phyloP scores from a whole-genome alignment of 345 rosid genomes.

The Populus euphratica region DNA sequence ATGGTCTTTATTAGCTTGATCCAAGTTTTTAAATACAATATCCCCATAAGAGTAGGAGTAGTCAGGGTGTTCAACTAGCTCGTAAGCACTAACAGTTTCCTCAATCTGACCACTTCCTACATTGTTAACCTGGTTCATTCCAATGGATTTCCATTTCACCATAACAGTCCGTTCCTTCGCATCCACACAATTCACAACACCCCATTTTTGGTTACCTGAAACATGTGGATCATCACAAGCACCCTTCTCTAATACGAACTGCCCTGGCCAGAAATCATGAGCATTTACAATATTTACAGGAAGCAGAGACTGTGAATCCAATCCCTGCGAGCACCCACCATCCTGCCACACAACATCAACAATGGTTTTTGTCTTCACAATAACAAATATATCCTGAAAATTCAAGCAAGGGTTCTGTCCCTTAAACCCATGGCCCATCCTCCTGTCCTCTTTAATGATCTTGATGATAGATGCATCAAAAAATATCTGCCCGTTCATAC shows the following conservation, averaged over 20 bases:
- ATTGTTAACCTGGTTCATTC: slow-evolving; percentile 28
- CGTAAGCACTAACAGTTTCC: slow-evolving; percentile 81
- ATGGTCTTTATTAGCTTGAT: slow-evolving; percentile 19
- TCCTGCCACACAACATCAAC: slow-evolving; percentile 93
- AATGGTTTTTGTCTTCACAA: slow-evolving; percentile 56
- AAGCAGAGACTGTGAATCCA: slow-evolving; percentile 57
- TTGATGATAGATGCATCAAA: slow-evolving; percentile 22
- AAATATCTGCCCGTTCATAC: slow-evolving; percentile 20
- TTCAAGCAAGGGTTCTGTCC: slow-evolving; percentile 28
- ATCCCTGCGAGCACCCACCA: slow-evolving; percentile 46
- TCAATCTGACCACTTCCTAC: slow-evolving; percentile 33
- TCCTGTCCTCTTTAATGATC: slow-evolving; percentile 15
- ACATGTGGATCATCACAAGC: slow-evolving; percentile 37
- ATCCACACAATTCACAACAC: slow-evolving; percentile 58
- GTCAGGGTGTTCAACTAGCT: slow-evolving; percentile 82
- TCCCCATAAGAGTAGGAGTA: slow-evolving; percentile 65
- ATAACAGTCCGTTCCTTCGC: slow-evolving; percentile 72
- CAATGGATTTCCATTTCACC: slow-evolving; percentile 58
- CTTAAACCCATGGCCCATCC: slow-evolving; percentile 34
- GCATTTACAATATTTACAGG: slow-evolving; percentile 58
- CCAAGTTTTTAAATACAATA: slow-evolving; percentile 50
- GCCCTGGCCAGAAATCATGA: slow-evolving; percentile 90
- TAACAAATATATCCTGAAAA: slow-evolving; percentile 44
- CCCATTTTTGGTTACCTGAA: slow-evolving; percentile 57
- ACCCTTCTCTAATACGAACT: slow-evolving; percentile 71